Conservation (phyloP, 371 early-diverging fungal species). For the Circinella minor region DNA sequence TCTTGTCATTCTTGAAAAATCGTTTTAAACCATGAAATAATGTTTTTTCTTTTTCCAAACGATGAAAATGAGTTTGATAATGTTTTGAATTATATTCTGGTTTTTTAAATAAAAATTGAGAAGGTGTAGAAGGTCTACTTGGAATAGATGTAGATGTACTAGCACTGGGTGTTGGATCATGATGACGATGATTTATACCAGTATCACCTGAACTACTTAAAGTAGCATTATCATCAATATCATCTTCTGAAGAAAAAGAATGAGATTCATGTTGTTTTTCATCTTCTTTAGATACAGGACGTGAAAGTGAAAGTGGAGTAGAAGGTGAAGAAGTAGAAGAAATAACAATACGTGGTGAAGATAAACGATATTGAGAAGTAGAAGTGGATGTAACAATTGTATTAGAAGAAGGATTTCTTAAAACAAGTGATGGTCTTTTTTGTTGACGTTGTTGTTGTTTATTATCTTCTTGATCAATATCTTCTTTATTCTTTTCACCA, state of each 20-base stretch:
- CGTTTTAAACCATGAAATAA: conserved; percentile 47
- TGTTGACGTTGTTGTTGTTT: not conserved
- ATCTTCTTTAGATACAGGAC: conserved; percentile 14
- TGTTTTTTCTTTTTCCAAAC: conserved; percentile 29
- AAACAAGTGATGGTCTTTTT: not conserved
- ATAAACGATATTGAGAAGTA: not conserved
- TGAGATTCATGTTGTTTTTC: conserved; percentile 5
- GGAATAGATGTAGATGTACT: conserved; percentile 2
- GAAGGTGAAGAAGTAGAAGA: conserved; percentile 19
- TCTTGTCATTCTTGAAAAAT: conserved; percentile 30
- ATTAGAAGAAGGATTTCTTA: not conserved
- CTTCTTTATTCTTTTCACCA: not conserved
- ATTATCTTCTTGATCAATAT: no score
- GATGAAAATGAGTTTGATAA: conserved; percentile 37
- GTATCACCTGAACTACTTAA: not conserved
- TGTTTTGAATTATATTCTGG: conserved; percentile 31
- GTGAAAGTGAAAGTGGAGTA: conserved; percentile 23
- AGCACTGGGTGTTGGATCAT: not conserved
- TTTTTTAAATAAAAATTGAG: conserved; percentile 36
- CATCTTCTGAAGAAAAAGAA: conserved; percentile 11
- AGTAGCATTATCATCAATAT: conserved; percentile 1
- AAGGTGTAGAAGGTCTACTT: conserved; percentile 24
- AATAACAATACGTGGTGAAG: conserved; percentile 19
- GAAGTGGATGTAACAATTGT: not conserved
- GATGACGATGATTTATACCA: not conserved